These are phyloP conservation scores for Macrolepiota fuliginosa DNA, from an alignment of 768 basidiomycete species.

Conservation along the genomic window DNA sequence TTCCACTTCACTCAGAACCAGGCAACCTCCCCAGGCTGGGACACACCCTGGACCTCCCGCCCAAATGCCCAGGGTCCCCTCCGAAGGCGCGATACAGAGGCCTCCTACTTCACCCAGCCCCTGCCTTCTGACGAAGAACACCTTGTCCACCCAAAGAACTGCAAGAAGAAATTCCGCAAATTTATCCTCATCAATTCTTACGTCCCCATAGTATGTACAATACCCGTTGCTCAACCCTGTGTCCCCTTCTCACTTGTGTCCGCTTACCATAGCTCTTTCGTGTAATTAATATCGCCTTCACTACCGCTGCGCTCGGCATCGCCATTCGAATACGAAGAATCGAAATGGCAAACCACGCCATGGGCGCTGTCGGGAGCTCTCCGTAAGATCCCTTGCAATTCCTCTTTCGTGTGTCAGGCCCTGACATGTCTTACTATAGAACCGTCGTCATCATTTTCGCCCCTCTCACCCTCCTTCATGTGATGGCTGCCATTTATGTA, in stretches of 20 bases:
- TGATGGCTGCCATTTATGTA: constrained; percentile 85
- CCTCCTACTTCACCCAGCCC: constrained; percentile 23
- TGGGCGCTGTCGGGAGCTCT: constrained; percentile 80
- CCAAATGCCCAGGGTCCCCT: constrained; percentile 37
- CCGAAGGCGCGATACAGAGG: constrained; percentile 15
- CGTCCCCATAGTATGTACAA: constrained; percentile 66
- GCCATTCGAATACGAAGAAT: constrained; percentile 70
- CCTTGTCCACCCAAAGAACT: constrained; percentile 23
- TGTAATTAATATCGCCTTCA: constrained; percentile 81
- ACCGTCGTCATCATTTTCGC: constrained; percentile 85
- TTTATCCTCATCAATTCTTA: constrained; percentile 76
- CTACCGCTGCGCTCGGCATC: constrained; percentile 72
- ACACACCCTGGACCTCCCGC: constrained; percentile 61
- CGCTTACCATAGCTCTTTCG: constrained; percentile 64
- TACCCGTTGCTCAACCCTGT: background rate
- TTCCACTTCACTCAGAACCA: constrained; percentile 53
- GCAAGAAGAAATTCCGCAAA: constrained; percentile 49
- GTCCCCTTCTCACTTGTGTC: constrained; percentile 11
- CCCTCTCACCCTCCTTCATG: constrained; percentile 78
- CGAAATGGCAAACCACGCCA: constrained; percentile 47
- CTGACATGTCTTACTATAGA: constrained; percentile 31
- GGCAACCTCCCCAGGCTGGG: constrained; percentile 61
- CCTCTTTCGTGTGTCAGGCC: background rate
- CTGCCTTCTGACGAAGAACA: constrained; percentile 26
- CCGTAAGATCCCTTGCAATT: constrained; percentile 40